Evolutionary conservation across 2,329 filamentous ascomycete genomes (phyloP).

Genomic region (Ramularia collo-cygni): DNA sequence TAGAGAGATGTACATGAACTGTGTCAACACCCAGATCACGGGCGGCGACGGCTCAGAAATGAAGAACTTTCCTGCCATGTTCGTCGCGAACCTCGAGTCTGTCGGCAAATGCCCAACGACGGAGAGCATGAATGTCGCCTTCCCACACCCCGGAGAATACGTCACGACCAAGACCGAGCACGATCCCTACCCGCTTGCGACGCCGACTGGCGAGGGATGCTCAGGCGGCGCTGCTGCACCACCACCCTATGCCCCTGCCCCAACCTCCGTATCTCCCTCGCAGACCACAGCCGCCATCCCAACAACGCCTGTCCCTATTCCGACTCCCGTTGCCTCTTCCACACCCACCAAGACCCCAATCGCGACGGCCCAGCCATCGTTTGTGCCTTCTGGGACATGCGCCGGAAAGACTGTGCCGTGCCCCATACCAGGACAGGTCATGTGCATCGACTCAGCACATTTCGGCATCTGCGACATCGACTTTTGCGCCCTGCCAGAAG

Average conservation of each 20-base stretch:
- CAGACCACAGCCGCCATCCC: constrained; percentile 4
- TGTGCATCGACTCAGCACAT: constrained; percentile 37
- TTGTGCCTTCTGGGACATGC: constrained; percentile 13
- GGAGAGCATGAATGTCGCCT: constrained; percentile 54
- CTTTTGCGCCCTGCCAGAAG: constrained; percentile 35
- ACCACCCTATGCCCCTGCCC: constrained; percentile 4
- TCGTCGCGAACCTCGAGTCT: constrained; percentile 62
- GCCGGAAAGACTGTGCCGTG: constrained; percentile 29
- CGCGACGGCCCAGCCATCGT: constrained; percentile 1
- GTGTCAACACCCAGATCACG: constrained; percentile 64
- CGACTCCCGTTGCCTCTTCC: constrained; percentile 1
- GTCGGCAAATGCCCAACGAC: constrained; percentile 45
- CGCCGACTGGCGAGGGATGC: constrained; percentile 20
- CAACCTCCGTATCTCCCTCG: constrained; percentile 4
- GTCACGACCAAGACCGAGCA: constrained; percentile 39
- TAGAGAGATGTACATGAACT: constrained; percentile 98
- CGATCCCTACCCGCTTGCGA: constrained; percentile 17
- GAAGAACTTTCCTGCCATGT: constrained; percentile 63
- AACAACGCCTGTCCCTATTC: constrained; percentile 2
- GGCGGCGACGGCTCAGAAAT: constrained; percentile 50
- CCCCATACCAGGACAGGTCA: constrained; percentile 34
- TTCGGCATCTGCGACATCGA: constrained; percentile 41
- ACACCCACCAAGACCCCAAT: constrained; percentile 2
- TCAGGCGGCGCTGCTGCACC: constrained; percentile 5
- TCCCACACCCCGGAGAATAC: constrained; percentile 59